Evolutionary conservation across 2,329 filamentous ascomycete genomes (phyloP).

Genomic region (Coccinonectria pachysandricola): DNA sequence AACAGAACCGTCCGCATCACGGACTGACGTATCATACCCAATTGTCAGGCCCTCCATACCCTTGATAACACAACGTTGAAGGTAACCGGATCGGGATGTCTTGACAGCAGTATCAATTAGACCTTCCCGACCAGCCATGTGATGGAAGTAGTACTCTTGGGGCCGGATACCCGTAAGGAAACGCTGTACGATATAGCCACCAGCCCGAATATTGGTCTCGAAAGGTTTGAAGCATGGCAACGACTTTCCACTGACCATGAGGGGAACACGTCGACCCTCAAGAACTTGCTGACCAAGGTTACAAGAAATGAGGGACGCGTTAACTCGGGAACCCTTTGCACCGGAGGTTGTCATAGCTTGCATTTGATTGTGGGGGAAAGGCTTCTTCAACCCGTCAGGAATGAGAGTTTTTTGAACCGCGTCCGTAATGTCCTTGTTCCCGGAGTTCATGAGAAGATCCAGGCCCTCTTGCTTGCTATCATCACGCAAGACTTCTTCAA

Average conservation of each 20-base stretch:
- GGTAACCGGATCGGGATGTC: conserved; percentile 90
- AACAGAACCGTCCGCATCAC: conserved; percentile 86
- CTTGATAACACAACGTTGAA: conserved; percentile 96
- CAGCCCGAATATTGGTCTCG: conserved; percentile 79
- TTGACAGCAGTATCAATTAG: conserved; percentile 98
- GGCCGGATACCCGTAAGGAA: conserved; percentile 97
- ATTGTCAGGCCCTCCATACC: conserved; percentile 93
- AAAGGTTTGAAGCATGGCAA: conserved; percentile 88
- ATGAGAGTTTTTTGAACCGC: conserved; percentile 70
- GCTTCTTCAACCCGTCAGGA: conserved; percentile 73
- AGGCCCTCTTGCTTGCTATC: conserved; percentile 83
- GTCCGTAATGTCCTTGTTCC: conserved; percentile 61
- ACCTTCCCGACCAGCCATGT: conserved; percentile 97
- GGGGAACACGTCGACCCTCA: conserved; percentile 85
- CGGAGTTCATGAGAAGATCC: conserved; percentile 76
- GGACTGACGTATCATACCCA: conserved; percentile 86
- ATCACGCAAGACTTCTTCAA: conserved; percentile 86
- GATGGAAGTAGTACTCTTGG: conserved; percentile 98
- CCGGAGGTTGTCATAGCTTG: conserved; percentile 96
- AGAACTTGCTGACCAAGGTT: conserved; percentile 95
- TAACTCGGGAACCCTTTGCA: conserved; percentile 86
- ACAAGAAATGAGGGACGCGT: conserved; percentile 95
- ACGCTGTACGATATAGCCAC: conserved; percentile 87
- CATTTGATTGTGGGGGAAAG: conserved; percentile 97
- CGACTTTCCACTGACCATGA: conserved; percentile 97